phyloP scores from a whole-genome alignment of 2,329 filamentous ascomycete species.

The Calonectria henricotiae region DNA sequence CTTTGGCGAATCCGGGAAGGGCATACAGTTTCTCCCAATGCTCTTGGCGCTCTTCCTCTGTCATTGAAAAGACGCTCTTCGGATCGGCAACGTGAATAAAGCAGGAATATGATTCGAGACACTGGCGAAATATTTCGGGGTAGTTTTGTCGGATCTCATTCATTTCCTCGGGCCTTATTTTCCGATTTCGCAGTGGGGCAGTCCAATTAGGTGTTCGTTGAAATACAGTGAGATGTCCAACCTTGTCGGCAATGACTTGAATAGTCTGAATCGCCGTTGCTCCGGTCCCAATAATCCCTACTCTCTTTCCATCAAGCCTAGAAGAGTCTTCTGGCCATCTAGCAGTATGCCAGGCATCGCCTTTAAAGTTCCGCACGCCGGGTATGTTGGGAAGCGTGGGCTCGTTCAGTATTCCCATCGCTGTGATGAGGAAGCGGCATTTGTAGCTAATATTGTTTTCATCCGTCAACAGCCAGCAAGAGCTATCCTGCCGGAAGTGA shows the following conservation, averaged over 20 bases:
- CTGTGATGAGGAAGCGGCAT: constrained; percentile 51
- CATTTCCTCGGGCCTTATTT: constrained; percentile 45
- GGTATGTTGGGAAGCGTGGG: constrained; percentile 57
- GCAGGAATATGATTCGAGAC: constrained; percentile 45
- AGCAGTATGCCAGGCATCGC: constrained; percentile 38
- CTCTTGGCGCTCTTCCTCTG: constrained; percentile 51
- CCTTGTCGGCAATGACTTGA: constrained; percentile 35
- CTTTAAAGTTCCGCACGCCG: constrained; percentile 46
- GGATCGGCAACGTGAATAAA: constrained; percentile 45
- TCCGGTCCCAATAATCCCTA: constrained; percentile 37
- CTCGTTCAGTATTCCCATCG: constrained; percentile 54
- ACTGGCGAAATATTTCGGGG: constrained; percentile 46
- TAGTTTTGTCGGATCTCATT: constrained; percentile 43
- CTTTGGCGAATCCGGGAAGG: constrained; percentile 59
- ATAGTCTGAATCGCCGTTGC: constrained; percentile 42
- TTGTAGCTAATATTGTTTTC: constrained; percentile 46
- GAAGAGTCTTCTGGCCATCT: constrained; percentile 35
- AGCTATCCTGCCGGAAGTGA: constrained; percentile 53
- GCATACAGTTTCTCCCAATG: constrained; percentile 56
- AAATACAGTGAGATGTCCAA: constrained; percentile 38
- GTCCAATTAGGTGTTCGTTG: constrained; percentile 41
- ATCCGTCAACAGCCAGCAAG: constrained; percentile 55
- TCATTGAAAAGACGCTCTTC: constrained; percentile 46
- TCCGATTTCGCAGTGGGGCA: constrained; percentile 36
- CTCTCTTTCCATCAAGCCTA: constrained; percentile 32